These are phyloP conservation scores for Pelargonium fulgidum DNA, from an alignment of 441 rosid species.

Conservation along the genomic window DNA sequence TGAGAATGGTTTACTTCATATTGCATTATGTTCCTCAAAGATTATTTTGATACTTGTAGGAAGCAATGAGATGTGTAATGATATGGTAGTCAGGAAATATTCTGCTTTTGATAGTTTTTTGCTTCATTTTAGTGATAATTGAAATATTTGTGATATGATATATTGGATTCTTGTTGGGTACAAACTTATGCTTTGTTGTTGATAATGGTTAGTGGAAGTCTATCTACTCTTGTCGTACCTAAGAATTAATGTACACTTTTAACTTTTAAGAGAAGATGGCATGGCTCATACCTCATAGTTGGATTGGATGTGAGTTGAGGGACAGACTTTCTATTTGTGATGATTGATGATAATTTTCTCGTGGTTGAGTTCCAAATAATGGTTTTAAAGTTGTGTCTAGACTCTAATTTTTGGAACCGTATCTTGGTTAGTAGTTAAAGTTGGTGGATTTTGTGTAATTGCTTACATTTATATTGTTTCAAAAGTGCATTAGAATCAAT, in stretches of 20 bases:
- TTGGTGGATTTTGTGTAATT: neutral
- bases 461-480: neutral
- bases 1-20: neutral
- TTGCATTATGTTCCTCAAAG: neutral
- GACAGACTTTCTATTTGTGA: too few relatives aligned
- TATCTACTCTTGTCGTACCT: too few relatives aligned
- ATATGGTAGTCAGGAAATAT: too few relatives aligned
- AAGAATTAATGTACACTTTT: too few relatives aligned
- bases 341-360: too few relatives aligned
- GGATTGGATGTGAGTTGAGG: too few relatives aligned
- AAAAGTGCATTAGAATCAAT: neutral
- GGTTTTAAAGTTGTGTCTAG: too few relatives aligned
- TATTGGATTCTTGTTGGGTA: neutral
- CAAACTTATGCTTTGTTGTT: neutral
- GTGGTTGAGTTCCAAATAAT: too few relatives aligned
- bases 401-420: neutral
- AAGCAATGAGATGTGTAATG: too few relatives aligned
- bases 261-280: too few relatives aligned
- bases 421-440: neutral
- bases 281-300: too few relatives aligned
- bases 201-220: too few relatives aligned
- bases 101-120: neutral
- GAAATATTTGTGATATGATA: neutral
- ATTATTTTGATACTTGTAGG: neutral
- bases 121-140: neutral